Evolutionary conservation across 164 flowering plant genomes (phyloP).

Genomic region (Vitis labrusca): DNA sequence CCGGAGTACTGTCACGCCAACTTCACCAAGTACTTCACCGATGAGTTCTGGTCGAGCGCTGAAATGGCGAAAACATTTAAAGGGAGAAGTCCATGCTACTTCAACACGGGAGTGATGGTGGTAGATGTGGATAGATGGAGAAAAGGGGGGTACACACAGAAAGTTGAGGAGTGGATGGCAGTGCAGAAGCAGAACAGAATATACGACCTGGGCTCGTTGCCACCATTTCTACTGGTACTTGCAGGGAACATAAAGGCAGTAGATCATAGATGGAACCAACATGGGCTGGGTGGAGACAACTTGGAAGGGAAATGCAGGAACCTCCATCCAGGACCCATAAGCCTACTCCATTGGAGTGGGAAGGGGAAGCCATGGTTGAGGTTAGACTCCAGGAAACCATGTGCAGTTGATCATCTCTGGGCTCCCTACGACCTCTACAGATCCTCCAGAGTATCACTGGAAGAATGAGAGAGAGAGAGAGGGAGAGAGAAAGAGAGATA

Average conservation of each 20-base stretch:
- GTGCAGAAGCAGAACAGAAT: conserved; percentile 61
- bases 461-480: conserved; percentile 18
- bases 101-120: conserved; percentile 79
- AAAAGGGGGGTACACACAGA: conserved; percentile 46
- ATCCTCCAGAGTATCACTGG: conserved; percentile 30
- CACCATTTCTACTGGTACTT: conserved; percentile 58
- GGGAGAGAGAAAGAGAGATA: neutral
- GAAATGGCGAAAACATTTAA: conserved; percentile 35
- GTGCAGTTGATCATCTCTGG: conserved; percentile 56
- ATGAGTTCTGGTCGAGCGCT: conserved; percentile 52
- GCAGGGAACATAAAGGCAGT: conserved; percentile 54
- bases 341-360: conserved; percentile 70
- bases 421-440: conserved; percentile 64
- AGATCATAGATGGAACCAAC: conserved; percentile 68
- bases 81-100: conserved; percentile 62
- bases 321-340: conserved; percentile 67
- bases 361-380: conserved; percentile 71
- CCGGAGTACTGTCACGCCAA: conserved; percentile 78
- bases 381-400: conserved; percentile 49
- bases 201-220: conserved; percentile 58
- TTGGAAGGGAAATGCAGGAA: conserved; percentile 49
- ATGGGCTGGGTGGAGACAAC: conserved; percentile 66
- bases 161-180: conserved; percentile 65
- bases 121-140: conserved; percentile 66
- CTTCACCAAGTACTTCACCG: conserved; percentile 60